Evolutionary conservation across 176 grass and related monocot species (phyloP).

Genomic region (Eragrostis curvula): DNA sequence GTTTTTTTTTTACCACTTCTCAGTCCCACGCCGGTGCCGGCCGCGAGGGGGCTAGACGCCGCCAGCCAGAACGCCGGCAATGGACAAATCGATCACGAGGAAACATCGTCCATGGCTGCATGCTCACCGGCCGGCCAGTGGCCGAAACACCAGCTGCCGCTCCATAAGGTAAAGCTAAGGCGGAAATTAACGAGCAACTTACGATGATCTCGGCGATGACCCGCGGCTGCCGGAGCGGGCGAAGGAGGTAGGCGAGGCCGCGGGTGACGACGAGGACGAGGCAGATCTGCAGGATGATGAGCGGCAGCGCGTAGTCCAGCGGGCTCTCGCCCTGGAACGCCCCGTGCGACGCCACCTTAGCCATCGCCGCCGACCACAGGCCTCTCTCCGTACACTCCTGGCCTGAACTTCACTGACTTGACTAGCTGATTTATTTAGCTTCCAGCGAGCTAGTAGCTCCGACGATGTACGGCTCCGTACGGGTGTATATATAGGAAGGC

Average conservation of each 20-base stretch:
- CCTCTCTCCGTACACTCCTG: too few species aligned
- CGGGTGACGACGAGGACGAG: conserved; percentile 79
- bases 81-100: too few species aligned
- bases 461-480: background rate
- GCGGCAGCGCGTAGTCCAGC: conserved; percentile 76
- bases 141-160: background rate
- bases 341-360: conserved; percentile 67
- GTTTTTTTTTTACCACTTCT: too few species aligned
- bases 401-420: background rate
- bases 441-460: background rate
- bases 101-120: too few species aligned
- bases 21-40: too few species aligned
- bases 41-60: too few species aligned
- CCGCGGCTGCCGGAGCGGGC: conserved; percentile 81
- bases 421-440: background rate
- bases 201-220: conserved; percentile 98
- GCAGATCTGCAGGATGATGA: conserved; percentile 92
- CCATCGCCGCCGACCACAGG: conserved; percentile 47
- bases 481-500: background rate
- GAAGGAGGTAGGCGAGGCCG: conserved; percentile 69
- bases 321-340: conserved; percentile 77
- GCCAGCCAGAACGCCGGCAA: too few species aligned
- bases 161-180: too few species aligned
- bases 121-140: background rate
- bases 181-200: background rate